Percentiles rank a stretch among this genome's conserved stretches.
These are phyloP conservation scores for Solanum clarkiae DNA, from an alignment of 257 asterid species.

Conservation along the genomic window DNA sequence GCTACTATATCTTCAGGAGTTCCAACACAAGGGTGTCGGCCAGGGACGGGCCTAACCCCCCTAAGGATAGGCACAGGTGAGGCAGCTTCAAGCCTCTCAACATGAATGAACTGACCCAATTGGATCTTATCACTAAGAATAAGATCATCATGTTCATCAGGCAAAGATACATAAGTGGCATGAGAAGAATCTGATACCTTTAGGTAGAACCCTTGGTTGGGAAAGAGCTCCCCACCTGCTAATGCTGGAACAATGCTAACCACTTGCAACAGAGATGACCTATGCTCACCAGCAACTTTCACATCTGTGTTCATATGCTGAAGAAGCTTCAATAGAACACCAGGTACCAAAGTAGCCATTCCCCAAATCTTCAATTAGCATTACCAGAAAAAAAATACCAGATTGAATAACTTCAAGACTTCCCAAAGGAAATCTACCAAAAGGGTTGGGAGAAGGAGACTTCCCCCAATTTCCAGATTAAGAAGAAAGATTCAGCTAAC, in stretches of 20 bases:
- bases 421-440: not conserved
- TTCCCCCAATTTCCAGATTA: not conserved
- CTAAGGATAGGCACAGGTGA: conserved; percentile 87
- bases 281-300: conserved; percentile 90
- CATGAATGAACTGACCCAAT: conserved; percentile 86
- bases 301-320: conserved; percentile 98
- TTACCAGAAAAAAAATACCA: conserved; percentile 22
- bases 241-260: conserved; percentile 95
- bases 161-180: conserved; percentile 89
- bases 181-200: conserved; percentile 99
- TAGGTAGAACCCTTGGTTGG: conserved; percentile 89
- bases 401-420: not conserved
- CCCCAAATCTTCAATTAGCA: conserved; percentile 17
- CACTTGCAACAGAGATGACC: conserved; percentile 86
- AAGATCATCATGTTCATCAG: conserved; percentile 88
- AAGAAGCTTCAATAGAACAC: conserved; percentile 81
- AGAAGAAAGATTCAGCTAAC: not conserved
- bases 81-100: conserved; percentile 86
- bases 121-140: conserved; percentile 92
- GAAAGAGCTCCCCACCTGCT: conserved; percentile 90
- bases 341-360: conserved; percentile 93
- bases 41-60: conserved; percentile 81
- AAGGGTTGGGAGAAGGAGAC: not conserved
- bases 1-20: conserved; percentile 93
- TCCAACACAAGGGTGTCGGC: conserved; percentile 95